Conservation (phyloP, 108 stramenopile species). For the Fragilaria radians region DNA sequence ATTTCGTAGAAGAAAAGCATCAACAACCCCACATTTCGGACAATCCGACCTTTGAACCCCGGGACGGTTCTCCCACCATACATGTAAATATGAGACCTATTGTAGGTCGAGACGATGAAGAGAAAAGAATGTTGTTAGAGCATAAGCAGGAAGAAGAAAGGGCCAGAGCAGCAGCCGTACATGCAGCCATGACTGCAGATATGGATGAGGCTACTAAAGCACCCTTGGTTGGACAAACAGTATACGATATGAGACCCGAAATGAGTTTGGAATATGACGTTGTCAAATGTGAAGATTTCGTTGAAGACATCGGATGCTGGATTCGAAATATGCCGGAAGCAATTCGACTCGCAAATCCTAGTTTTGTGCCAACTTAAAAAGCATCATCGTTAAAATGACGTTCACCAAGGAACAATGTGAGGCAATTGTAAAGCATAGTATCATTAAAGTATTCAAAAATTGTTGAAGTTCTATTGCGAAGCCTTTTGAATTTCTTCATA, state of each 20-base stretch:
- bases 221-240: slow-evolving; percentile 33
- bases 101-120: slow-evolving; percentile 10
- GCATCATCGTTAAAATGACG: too few species aligned
- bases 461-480: too few species aligned
- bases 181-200: slow-evolving; percentile 24
- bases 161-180: slow-evolving; percentile 11
- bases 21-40: slow-evolving; percentile 81
- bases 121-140: slow-evolving; percentile 39
- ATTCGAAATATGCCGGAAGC: slow-evolving; percentile 87
- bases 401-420: too few species aligned
- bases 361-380: slow-evolving; percentile 80
- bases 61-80: slow-evolving; percentile 79
- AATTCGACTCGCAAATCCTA: slow-evolving; percentile 67
- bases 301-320: slow-evolving; percentile 67
- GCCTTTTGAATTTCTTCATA: too few species aligned
- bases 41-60: slow-evolving; percentile 68
- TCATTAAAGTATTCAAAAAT: too few species aligned
- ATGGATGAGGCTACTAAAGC: slow-evolving; percentile 18
- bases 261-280: slow-evolving; percentile 84
- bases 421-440: too few species aligned
- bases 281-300: slow-evolving; percentile 73
- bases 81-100: slow-evolving; percentile 72
- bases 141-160: slow-evolving; percentile 32
- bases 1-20: slow-evolving; percentile 84
- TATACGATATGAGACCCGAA: slow-evolving; percentile 49